Conservation (phyloP, 805 yeast species). For the Saturnispora dispora region DNA sequence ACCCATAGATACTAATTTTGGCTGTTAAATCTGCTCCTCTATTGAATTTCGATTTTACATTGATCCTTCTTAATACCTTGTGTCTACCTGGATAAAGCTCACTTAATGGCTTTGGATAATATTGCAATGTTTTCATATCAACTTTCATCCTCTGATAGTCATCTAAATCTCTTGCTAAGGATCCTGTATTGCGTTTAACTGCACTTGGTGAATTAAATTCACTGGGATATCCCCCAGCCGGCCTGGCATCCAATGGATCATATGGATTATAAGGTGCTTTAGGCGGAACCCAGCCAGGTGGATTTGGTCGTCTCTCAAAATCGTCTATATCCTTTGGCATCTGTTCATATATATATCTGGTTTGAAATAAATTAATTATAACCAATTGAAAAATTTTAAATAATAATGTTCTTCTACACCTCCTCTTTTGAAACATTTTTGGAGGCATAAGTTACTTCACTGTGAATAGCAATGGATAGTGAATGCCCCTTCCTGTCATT, state of each 20-base stretch:
- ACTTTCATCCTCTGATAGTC: constrained; percentile 61
- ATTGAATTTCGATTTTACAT: constrained; percentile 43
- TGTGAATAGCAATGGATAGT: neutral
- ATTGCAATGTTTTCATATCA: constrained; percentile 64
- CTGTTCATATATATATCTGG: neutral
- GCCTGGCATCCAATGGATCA: constrained; percentile 67
- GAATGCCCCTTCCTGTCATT: constrained; percentile 26
- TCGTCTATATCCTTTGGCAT: constrained; percentile 15
- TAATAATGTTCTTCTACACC: neutral
- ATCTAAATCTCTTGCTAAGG: constrained; percentile 54
- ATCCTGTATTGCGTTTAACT: constrained; percentile 35
- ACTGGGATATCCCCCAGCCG: constrained; percentile 80
- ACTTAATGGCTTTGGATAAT: constrained; percentile 70
- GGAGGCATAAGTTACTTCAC: neutral
- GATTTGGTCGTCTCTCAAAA: constrained; percentile 58
- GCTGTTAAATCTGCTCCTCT: constrained; percentile 55
- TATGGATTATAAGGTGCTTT: constrained; percentile 81
- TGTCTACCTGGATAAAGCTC: constrained; percentile 71
- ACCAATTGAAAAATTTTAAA: neutral
- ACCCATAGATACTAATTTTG: constrained; percentile 37
- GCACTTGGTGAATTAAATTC: constrained; percentile 64
- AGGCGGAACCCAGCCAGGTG: constrained; percentile 74
- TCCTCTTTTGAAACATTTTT: neutral
- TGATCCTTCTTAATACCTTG: constrained; percentile 55
- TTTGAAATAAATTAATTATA: neutral